Conservation (phyloP, 495 filamentous ascomycete species). For the Cenococcum geophilum region DNA sequence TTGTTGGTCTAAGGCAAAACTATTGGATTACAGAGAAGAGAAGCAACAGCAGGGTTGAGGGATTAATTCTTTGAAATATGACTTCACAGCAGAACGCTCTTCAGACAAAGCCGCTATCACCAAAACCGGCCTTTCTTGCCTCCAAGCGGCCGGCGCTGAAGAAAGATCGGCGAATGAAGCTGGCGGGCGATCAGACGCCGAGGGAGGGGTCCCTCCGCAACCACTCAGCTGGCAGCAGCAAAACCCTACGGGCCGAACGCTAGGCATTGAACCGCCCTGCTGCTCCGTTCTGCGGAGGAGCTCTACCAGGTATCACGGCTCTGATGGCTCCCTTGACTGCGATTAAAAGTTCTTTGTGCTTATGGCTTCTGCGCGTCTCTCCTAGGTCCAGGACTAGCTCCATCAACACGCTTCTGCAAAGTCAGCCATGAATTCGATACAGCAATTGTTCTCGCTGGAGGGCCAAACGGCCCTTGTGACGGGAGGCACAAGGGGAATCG, state of each 20-base stretch:
- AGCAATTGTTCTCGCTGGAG: constrained; percentile 39
- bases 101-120: too few relatives aligned
- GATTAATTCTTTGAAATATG: neutral
- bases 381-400: constrained; percentile 14
- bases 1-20: too few relatives aligned
- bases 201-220: neutral
- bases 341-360: constrained; percentile 1
- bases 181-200: constrained; percentile 11
- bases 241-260: neutral
- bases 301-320: neutral
- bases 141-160: neutral
- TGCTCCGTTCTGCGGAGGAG: neutral
- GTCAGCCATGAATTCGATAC: constrained; percentile 34
- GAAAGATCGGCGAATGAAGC: constrained; percentile 7
- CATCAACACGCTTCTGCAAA: constrained; percentile 7
- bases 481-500: constrained; percentile 83
- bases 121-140: constrained; percentile 6
- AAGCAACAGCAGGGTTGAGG: neutral
- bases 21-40: neutral
- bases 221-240: neutral
- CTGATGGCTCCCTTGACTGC: constrained; percentile 1
- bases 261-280: neutral
- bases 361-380: constrained; percentile 10
- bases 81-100: too few relatives aligned
- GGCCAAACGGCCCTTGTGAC: constrained; percentile 79